Evolutionary conservation across 345 rosid species (phyloP).

Genomic region (Eucalyptus fibrosa): DNA sequence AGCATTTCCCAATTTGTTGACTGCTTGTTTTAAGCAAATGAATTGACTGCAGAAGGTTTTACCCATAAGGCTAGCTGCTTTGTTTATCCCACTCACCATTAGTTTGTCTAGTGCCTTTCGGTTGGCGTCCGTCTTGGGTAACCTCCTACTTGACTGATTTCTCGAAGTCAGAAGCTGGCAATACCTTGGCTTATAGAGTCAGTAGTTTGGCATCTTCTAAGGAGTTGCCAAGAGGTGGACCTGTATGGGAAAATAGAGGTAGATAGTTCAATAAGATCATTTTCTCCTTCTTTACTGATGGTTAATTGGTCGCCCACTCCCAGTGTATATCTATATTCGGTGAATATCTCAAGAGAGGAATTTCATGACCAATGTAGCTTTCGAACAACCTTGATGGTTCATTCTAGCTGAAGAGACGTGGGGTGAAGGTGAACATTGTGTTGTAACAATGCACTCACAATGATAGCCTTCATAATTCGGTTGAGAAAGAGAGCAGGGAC

Average conservation of each 20-base stretch:
- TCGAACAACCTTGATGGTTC: neutral
- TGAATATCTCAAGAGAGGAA: neutral
- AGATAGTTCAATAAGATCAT: neutral
- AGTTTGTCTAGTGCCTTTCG: neutral
- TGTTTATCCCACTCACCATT: neutral
- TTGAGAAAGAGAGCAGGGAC: neutral
- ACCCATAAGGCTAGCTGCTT: neutral
- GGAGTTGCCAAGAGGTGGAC: neutral
- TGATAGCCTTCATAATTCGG: neutral
- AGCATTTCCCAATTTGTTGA: neutral
- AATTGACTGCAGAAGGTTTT: neutral
- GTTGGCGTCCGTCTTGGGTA: neutral
- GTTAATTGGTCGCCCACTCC: too few species aligned
- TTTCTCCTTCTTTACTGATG: too few species aligned
- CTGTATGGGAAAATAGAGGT: neutral
- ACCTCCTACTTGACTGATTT: neutral
- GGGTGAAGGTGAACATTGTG: too few species aligned
- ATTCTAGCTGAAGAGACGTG: neutral
- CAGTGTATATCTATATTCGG: fast-evolving
- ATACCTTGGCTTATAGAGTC: neutral
- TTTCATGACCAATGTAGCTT: neutral
- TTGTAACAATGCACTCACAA: neutral
- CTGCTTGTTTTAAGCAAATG: neutral
- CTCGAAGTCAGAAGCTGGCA: neutral
- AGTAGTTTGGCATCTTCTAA: neutral